Conservation (phyloP, 441 rosid genomes). For the Metrosideros polymorpha region DNA sequence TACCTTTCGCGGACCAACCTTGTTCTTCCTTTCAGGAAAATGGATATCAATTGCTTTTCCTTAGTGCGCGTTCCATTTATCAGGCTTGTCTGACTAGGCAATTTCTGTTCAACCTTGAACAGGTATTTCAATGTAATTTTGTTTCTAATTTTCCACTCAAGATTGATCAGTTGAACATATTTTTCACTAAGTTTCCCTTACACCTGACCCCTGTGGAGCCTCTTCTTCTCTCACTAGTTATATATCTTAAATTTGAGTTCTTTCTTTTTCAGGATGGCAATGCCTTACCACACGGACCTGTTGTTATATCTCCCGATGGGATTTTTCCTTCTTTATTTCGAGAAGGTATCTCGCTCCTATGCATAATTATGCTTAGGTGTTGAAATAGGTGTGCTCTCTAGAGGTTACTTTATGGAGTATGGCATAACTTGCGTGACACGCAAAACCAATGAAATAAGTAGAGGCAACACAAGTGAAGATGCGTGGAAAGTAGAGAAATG, state of each 20-base stretch:
- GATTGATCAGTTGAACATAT: neutral
- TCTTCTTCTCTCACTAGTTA: neutral
- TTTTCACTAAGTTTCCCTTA: neutral
- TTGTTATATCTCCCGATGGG: slow-evolving; percentile 97
- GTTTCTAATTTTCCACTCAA: neutral
- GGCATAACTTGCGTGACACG: neutral
- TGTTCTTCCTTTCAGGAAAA: slow-evolving; percentile 60
- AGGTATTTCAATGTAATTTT: slow-evolving; percentile 30
- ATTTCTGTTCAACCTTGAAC: slow-evolving; percentile 80
- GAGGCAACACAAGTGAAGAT: neutral
- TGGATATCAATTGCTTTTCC: slow-evolving; percentile 88
- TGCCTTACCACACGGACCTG: slow-evolving; percentile 94
- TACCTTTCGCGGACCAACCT: neutral
- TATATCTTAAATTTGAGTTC: neutral
- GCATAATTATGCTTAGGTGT: neutral
- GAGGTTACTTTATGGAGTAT: neutral
- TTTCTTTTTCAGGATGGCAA: slow-evolving; percentile 64
- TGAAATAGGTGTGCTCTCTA: neutral
- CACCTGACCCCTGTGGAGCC: neutral
- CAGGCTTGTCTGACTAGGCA: slow-evolving; percentile 85
- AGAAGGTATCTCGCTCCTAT: slow-evolving; percentile 48
- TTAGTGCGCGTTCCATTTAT: slow-evolving; percentile 94
- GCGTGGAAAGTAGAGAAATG: neutral
- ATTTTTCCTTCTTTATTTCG: slow-evolving; percentile 86
- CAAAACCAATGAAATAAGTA: neutral